Evolutionary conservation across 106 monocot genomes (phyloP), one percentile per base, ranked within the genome.

Genomic region (Alisma plantagoaquatica): DNA sequence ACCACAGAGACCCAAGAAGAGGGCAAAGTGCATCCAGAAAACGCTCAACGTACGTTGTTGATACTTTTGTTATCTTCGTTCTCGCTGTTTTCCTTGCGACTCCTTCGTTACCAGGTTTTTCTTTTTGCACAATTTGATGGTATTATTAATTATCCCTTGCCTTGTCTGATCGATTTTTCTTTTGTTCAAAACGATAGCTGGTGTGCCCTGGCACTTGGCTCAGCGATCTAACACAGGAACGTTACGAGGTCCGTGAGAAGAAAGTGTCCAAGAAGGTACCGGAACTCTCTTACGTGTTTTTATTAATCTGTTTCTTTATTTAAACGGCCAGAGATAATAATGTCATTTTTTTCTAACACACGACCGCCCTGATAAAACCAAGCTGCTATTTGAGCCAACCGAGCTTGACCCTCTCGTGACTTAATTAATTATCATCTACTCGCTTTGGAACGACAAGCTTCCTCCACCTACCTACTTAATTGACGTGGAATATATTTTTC

Each of bases 241-340:
- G 89, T 38, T 89, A 89, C 38, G 83, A 89, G 69, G 89, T 89
- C 14, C 65, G 89, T 25, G 89, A 89, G 61, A 88, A 83, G 72
- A 89, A 89, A 49, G 53, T 63, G 23, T 64, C 79, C 28, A 89
- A 80, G 50, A 89, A 83, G 89, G 89, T 79, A 17, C 48, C 17
- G 30, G 1, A 31, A 15, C 9, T 41, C 22, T 25, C 10, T 17
- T 59, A 11, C 45, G 3, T 57, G 8, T 26, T 42, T 43, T 23
- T 27, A 6, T 25, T 24, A 10, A 2, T 61, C 46, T 32, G 3
- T 38, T 18, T 17, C 5, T 33, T 49, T 30, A 2, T 20, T 23
- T 49, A 19, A 35, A 44, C 19, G 23, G 20, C 38, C 10, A n/a
- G 12, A 27, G 30, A 17, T 17, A 0, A 2, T 33, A 8, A 2